Evolutionary conservation across 2,329 filamentous ascomycete species (phyloP), one percentile per base, ranked within the genome.

Genomic region (Pyricularia sp.): DNA sequence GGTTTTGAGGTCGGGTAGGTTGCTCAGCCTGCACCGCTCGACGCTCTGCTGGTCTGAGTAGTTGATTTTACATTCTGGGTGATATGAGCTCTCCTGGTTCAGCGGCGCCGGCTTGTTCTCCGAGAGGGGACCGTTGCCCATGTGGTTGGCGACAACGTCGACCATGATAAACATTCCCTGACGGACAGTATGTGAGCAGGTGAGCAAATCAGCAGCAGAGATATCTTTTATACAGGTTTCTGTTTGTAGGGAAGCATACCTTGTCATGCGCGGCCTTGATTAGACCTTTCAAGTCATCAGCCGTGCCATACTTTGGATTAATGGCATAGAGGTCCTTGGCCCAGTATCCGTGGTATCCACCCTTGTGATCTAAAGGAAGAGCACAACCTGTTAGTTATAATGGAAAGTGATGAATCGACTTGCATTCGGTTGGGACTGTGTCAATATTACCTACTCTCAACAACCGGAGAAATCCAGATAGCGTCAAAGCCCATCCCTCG

Each of bases 91-190:
- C 42, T 55, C 42, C 20, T 55, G 42, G 20, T 55, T 55, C 17
- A 55, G 17, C 42, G 42, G 42, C 6, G 42, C 17, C 20, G 42
- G 42, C 20, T 55, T 55, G 42, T 55, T 55, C 42, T 55, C 42
- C 4, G 42, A 55, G 3, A 55, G n/a, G 42, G 42, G 42, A 55
- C 42, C 77, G 65, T 84, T 83, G 20, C 79, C 76, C 71, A 82
- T 82, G 75, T 88, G 88, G 75, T 88, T 84, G 33, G 88, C 82
- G 3, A 81, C 78, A 3, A 81, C 80, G n/a, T 81, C 76, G 14
- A 87, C 85, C 72, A 82, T 80, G 71, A 85, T 3, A 9, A 55
- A n/a, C 17, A 55, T n/a, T 20, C 20, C 42, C 42, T 55, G 42
- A 9, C 3, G 42, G 42, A n/a, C 42, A 2, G 42, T 55, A 55